Conservation (phyloP, 2,329 filamentous ascomycete genomes). For the Endoconidiophora laricicola region DNA sequence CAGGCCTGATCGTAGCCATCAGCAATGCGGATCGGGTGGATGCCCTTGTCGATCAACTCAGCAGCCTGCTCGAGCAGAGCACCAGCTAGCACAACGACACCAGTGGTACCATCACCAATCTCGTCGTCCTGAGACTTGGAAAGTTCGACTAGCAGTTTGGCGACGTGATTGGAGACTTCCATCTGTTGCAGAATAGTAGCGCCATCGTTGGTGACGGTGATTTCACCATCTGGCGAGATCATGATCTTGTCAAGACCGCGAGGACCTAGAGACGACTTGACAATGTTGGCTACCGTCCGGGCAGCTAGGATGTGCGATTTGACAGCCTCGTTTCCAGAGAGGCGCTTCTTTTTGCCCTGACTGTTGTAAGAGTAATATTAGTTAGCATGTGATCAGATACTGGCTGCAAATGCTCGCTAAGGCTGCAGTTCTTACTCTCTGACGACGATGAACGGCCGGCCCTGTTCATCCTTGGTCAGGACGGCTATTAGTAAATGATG, state of each 20-base stretch:
- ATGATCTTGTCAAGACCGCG: constrained; percentile 97
- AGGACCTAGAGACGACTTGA: constrained; percentile 91
- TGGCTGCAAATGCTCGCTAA: background rate
- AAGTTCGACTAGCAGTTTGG: constrained; percentile 88
- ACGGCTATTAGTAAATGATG: constrained; percentile 28
- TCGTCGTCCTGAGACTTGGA: constrained; percentile 98
- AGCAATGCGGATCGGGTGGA: constrained; percentile 95
- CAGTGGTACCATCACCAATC: constrained; percentile 95
- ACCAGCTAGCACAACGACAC: constrained; percentile 89
- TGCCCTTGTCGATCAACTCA: constrained; percentile 98
- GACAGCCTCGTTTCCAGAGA: constrained; percentile 90
- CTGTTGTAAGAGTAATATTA: constrained; percentile 27
- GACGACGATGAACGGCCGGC: constrained; percentile 93
- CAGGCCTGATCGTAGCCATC: constrained; percentile 97
- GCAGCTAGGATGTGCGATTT: constrained; percentile 97
- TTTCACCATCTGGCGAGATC: constrained; percentile 95
- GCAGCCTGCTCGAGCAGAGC: constrained; percentile 91
- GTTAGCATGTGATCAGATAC: constrained; percentile 15
- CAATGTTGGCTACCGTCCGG: constrained; percentile 87
- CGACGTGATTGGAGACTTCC: constrained; percentile 97
- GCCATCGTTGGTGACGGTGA: constrained; percentile 97
- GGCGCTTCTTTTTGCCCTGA: constrained; percentile 94
- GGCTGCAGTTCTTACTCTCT: constrained; percentile 56
- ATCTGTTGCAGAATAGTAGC: constrained; percentile 96
- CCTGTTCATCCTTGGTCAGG: constrained; percentile 93